These are phyloP conservation scores for Sphenostylis stenocarpa DNA, from an alignment of 306 rosid species.

Conservation along the genomic window DNA sequence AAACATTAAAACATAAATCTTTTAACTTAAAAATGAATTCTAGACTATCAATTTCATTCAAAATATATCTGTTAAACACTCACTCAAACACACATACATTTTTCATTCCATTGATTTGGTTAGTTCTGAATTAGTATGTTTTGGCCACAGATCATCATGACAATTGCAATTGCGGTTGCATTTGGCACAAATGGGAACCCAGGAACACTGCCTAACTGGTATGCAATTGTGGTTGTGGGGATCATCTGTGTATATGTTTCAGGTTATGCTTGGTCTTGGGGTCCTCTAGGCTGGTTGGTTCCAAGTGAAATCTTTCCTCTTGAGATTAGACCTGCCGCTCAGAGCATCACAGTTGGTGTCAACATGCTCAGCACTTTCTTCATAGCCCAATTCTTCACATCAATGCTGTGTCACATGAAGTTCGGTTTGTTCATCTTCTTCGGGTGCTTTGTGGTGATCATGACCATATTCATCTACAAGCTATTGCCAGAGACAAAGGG, in stretches of 20 bases:
- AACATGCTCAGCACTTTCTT: conserved; percentile 72
- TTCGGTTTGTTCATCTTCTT: conserved; percentile 74
- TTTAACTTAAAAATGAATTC: background rate
- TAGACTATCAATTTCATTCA: background rate
- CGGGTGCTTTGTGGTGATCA: conserved; percentile 49
- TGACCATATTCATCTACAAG: conserved; percentile 57
- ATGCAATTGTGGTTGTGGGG: conserved; percentile 46
- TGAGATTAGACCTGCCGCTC: conserved; percentile 69
- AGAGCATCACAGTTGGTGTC: conserved; percentile 52
- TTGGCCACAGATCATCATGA: conserved; percentile 48
- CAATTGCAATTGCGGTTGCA: conserved; percentile 52
- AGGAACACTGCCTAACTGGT: conserved; percentile 49
- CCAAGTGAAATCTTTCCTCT: conserved; percentile 77
- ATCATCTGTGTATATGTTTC: conserved; percentile 60
- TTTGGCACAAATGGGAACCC: conserved; percentile 67
- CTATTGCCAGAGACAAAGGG: conserved; percentile 72
- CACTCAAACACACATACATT: background rate
- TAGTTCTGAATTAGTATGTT: background rate
- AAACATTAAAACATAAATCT: background rate
- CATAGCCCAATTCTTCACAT: conserved; percentile 67
- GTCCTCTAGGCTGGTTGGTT: conserved; percentile 82
- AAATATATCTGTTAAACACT: background rate
- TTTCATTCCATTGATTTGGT: background rate
- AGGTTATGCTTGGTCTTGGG: conserved; percentile 87
- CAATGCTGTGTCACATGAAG: conserved; percentile 68